Percentiles rank a stretch among this genome's conserved stretches.
These are phyloP conservation scores for Ophiostoma piceae DNA, from an alignment of 2,329 filamentous ascomycete genomes.

Conservation along the genomic window DNA sequence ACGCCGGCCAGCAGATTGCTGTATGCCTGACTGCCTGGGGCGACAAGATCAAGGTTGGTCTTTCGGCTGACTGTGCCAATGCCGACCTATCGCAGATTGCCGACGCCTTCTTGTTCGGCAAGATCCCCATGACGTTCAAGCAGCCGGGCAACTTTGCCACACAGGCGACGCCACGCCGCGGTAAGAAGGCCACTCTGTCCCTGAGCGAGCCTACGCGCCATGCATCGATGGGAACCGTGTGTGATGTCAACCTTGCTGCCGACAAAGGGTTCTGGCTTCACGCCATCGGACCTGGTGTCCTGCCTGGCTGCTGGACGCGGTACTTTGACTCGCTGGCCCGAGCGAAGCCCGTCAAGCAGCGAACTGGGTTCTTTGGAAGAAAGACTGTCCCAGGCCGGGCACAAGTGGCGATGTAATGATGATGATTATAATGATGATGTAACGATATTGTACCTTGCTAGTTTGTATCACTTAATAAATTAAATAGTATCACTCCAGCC, in stretches of 20 bases:
- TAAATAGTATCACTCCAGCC: no score
- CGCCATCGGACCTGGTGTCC: slow-evolving; percentile 12
- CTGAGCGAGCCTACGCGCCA: background rate
- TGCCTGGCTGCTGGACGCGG: slow-evolving; percentile 16
- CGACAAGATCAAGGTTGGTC: slow-evolving; percentile 14
- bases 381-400: background rate
- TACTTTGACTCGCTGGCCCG: slow-evolving; percentile 10
- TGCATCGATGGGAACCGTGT: background rate
- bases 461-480: background rate
- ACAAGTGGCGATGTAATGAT: background rate
- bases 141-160: slow-evolving; percentile 6
- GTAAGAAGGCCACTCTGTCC: background rate
- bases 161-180: background rate
- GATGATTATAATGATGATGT: no score
- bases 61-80: background rate
- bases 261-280: slow-evolving; percentile 17
- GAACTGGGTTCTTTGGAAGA: background rate
- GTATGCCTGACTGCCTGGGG: slow-evolving; percentile 18
- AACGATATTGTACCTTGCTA: background rate
- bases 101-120: slow-evolving; percentile 20
- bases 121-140: slow-evolving; percentile 12
- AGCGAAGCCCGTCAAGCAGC: background rate
- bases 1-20: background rate
- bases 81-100: slow-evolving; percentile 14
- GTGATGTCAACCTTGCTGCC: background rate